A percentile compares a stretch with the other conserved stretches of the same genome.
These are phyloP conservation scores for Mallotus nudiflorus DNA, from an alignment of 345 rosid genomes.

Conservation along the genomic window DNA sequence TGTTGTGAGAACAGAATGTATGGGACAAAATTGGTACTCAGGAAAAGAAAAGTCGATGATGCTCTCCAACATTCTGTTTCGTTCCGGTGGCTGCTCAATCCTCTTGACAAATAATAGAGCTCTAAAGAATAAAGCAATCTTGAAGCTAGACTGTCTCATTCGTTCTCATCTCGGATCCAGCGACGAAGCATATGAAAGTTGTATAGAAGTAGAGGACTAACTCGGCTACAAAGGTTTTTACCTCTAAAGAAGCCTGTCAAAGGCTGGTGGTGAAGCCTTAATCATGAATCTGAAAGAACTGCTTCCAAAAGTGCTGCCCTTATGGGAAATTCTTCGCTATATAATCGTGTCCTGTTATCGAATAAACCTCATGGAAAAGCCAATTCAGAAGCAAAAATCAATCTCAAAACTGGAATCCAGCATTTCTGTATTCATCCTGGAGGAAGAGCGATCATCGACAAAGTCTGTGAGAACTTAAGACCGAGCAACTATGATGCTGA, in stretches of 20 bases:
- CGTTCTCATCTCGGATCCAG: conserved; percentile 53
- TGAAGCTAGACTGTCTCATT: conserved; percentile 46
- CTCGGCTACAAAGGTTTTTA: conserved; percentile 51
- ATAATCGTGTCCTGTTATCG: no score
- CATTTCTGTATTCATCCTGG: no score
- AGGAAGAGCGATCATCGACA: no score
- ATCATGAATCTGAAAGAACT: conserved; percentile 51
- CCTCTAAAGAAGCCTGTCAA: conserved; percentile 51
- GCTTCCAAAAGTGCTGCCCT: conserved; percentile 41
- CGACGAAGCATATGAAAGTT: conserved; percentile 66
- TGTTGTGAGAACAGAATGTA: conserved; percentile 83
- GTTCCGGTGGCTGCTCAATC: conserved; percentile 73
- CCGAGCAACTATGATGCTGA: no score
- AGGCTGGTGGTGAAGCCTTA: conserved; percentile 56
- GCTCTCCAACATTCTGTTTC: conserved; percentile 68
- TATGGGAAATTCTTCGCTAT: background rate
- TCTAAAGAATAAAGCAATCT: conserved; percentile 42
- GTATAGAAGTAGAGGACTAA: conserved; percentile 61
- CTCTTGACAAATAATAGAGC: conserved; percentile 55
- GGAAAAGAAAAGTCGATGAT: conserved; percentile 82
- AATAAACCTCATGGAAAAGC: no score
- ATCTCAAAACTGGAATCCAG: no score
- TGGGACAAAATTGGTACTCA: conserved; percentile 69
- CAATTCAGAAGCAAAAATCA: no score
- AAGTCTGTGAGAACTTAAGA: no score